Evolutionary conservation across 352 stramenopile species (phyloP), one percentile per base, ranked within the genome.

Genomic region (Peronospora belbahrii): DNA sequence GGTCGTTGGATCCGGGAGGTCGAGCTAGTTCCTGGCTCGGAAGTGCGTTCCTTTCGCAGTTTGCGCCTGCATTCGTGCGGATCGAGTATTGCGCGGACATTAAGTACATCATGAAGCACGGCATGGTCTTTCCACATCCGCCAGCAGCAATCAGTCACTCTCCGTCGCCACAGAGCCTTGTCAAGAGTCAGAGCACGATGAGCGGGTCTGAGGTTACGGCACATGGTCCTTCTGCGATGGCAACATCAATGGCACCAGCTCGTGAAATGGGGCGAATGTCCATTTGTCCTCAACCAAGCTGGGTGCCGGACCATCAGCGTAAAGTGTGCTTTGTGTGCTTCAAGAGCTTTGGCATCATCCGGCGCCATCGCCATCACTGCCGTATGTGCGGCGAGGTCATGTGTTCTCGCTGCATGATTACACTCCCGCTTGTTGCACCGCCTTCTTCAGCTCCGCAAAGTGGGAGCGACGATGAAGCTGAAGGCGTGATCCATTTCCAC

Each of bases 51-150:
- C 64, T 85, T 22, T 76, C 77, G 19, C 62, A 80, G 10, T 81
- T 88, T 24, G 76, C 70, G 19, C 67, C 65, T 0, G 73, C 70
- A 1, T 57, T 88, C 17, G 56, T 79, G n/a, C 66, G 75, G 17
- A 66, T 88, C 18, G 67, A 84, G 35, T 61, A 83, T 51, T 77
- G 74, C 47, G 74, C 72, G 4, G 77, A 88, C 40, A 80, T 81
- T 48, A 88, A 88, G 70, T 83, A 83, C 60, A 84, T 88, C 47
- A 76, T 83, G 48, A 83, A 85, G 52, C 74, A 85, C 52, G 72
- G 72, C 7, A 74, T 83, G 55, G 59, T 88, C 40, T 83, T 86
- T 41, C 72, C 73, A 2, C 67, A 79, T 20, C 36, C 64, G 33
- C 64, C 56, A 43, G 43, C 41, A 34, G 42, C 38, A n/a, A 23